A percentile compares a stretch with the other conserved stretches of the same genome.
phyloP scores from a whole-genome alignment of 768 basidiomycete genomes.

The Phlegmacium glaucopus region DNA sequence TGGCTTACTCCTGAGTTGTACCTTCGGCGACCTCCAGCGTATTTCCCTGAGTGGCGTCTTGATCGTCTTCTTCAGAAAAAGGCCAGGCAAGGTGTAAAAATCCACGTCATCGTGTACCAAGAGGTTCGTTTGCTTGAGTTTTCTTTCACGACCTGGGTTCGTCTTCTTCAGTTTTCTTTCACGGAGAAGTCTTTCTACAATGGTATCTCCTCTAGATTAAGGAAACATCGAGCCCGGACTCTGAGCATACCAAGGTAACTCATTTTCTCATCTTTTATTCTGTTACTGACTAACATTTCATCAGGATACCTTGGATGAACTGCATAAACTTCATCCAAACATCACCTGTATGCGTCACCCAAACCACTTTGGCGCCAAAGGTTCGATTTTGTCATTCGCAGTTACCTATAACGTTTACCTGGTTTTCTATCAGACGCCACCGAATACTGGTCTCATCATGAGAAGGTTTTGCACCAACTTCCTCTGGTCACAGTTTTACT shows the following conservation, averaged over 20 bases:
- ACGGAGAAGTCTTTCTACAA: no score
- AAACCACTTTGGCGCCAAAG: conserved; percentile 82
- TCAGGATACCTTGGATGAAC: conserved; percentile 78
- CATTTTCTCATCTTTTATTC: no score
- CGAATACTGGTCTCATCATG: conserved; percentile 91
- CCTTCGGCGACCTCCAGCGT: conserved; percentile 86
- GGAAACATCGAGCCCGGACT: conserved; percentile 87
- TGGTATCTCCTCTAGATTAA: conserved; percentile 52
- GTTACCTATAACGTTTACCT: no score
- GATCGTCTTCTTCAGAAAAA: conserved; percentile 84
- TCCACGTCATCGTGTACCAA: conserved; percentile 93
- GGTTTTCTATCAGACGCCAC: conserved; percentile 62
- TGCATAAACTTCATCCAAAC: conserved; percentile 82
- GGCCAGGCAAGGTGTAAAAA: conserved; percentile 87
- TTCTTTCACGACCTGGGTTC: no score
- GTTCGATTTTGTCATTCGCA: conserved; percentile 24
- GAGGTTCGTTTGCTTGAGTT: conserved; percentile 44
- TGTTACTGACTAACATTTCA: no score
- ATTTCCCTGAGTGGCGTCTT: conserved; percentile 84
- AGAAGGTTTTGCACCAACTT: no score
- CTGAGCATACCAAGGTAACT: conserved; percentile 73
- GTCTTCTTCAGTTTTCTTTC: no score
- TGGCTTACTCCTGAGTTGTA: conserved; percentile 96
- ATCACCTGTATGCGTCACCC: conserved; percentile 89
- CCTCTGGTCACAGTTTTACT: no score